Evolutionary conservation across 2,329 filamentous ascomycete species (phyloP).

Genomic region (Lasiodiplodia sp.): DNA sequence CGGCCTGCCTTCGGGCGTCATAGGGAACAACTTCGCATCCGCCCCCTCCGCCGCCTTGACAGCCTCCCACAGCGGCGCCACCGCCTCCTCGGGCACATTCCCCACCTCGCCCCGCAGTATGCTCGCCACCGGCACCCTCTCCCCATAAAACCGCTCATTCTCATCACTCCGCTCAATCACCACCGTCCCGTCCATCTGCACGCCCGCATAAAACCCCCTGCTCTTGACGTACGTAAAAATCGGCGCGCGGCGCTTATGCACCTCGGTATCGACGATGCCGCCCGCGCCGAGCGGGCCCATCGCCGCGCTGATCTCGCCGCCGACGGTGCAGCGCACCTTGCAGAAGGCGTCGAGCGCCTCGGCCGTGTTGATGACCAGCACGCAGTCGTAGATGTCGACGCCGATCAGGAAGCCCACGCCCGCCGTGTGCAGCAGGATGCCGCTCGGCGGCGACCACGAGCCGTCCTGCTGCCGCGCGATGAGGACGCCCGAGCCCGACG

Average conservation of each 20-base stretch:
- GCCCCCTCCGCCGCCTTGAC: not conserved
- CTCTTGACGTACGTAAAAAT: conserved; percentile 90
- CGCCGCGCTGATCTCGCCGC: conserved; percentile 78
- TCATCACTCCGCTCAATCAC: conserved; percentile 85
- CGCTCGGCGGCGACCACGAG: conserved; percentile 89
- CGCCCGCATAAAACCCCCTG: conserved; percentile 84
- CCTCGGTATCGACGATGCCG: conserved; percentile 72
- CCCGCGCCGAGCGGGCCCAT: conserved; percentile 81
- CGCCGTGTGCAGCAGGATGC: conserved; percentile 87
- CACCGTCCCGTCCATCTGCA: conserved; percentile 86
- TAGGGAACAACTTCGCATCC: not conserved
- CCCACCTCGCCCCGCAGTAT: not conserved
- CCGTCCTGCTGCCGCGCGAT: conserved; percentile 85
- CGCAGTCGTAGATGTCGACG: conserved; percentile 94
- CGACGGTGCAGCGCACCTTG: conserved; percentile 78
- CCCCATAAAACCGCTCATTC: conserved; percentile 84
- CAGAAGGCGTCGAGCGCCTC: conserved; percentile 85
- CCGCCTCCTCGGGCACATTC: not conserved
- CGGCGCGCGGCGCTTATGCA: conserved; percentile 73
- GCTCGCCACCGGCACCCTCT: conserved; percentile 40
- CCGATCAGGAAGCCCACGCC: conserved; percentile 89
- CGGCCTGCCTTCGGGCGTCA: not conserved
- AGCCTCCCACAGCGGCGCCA: not conserved
- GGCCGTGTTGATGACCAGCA: conserved; percentile 88
- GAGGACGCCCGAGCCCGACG: conserved; percentile 86